Conservation (phyloP, 257 asterid genomes). For the Verbena officinalis region DNA sequence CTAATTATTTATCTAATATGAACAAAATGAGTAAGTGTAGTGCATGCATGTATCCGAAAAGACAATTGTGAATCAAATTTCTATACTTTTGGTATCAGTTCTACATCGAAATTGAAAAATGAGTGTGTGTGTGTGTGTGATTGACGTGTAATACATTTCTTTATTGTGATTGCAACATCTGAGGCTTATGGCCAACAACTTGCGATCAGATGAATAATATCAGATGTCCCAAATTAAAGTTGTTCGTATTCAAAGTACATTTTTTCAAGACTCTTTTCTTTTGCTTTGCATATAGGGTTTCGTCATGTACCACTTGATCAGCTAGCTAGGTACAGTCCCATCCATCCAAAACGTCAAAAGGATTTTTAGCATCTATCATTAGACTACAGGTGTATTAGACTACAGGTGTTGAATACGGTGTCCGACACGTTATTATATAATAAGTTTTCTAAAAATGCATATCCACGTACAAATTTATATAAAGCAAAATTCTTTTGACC, state of each 20-base stretch:
- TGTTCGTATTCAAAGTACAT: conserved; percentile 34
- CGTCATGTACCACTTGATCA: conserved; percentile 28
- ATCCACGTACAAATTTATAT: too few species aligned
- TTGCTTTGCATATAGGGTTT: background rate
- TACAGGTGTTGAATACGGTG: too few species aligned
- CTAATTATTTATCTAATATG: background rate
- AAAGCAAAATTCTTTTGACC: too few species aligned
- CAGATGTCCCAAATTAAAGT: conserved; percentile 14
- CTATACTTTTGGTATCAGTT: conserved; percentile 35
- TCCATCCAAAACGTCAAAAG: conserved; percentile 6
- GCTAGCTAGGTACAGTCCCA: background rate
- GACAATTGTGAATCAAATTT: conserved; percentile 32
- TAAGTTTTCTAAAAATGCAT: too few species aligned
- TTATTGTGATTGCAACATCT: conserved; percentile 36
- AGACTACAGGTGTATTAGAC: too few species aligned
- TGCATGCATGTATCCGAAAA: conserved; percentile 32
- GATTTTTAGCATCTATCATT: too few species aligned
- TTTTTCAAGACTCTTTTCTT: conserved; percentile 15
- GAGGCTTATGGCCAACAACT: conserved; percentile 47
- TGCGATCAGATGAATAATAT: conserved; percentile 32
- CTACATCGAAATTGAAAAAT: conserved; percentile 25
- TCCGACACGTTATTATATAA: too few species aligned
- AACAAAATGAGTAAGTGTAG: conserved; percentile 12
- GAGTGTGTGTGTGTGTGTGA: conserved; percentile 29
- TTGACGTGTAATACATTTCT: conserved; percentile 46